Base-by-base conservation (phyloP, 1,284 basidiomycete genomes). In the Bjerkandera adusta region DNA sequence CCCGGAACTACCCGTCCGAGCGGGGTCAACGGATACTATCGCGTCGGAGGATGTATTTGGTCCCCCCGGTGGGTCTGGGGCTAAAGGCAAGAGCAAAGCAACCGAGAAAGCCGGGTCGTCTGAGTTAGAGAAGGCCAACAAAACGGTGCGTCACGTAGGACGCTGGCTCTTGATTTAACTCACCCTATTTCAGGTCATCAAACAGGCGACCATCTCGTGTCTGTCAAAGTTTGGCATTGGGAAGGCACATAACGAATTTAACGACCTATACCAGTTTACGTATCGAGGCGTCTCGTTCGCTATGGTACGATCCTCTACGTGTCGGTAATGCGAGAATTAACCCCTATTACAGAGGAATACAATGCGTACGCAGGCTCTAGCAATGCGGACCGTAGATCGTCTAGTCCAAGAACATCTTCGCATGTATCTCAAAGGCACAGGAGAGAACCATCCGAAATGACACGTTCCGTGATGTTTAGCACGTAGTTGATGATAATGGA, bases 191-290 rank as follows among this genome's bases (percentile, higher is more conserved):
- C 45, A 79, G 77, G 59, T 67, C 18, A 62, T 79, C 29, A 79
- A 79, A 61, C 67, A 67, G 45, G 56, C 65, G 18, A 61, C 71
- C 3, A 66, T 69, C 8, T 62, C 59, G 4, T 64, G 63, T 37
- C 65, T 80, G 1, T 55, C 61, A 1, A 57, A 59, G 7, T 72
- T 58, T 49, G 74, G 72, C 1, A 67, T 86, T 26, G 60, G 70
- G 10, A 84, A 81, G 57, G 63, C 71, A 1, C 76, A 87, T 54
- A 58, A 72, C 0, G 82, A 85, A 35, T 87, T 82, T 61, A 60
- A 61, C 43, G 64, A 66, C 10, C 29, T 67, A 1, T 69, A 58
- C 50, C 57, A 60, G 30, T 56, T 56, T 27, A 57, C 60, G 6
- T 69, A 69, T 36, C 58, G 58, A 4, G 67, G 67, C 3, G 54